Evolutionary conservation across 2,329 filamentous ascomycete genomes (phyloP).

Genomic region (Cladosporium sphaerospermum): DNA sequence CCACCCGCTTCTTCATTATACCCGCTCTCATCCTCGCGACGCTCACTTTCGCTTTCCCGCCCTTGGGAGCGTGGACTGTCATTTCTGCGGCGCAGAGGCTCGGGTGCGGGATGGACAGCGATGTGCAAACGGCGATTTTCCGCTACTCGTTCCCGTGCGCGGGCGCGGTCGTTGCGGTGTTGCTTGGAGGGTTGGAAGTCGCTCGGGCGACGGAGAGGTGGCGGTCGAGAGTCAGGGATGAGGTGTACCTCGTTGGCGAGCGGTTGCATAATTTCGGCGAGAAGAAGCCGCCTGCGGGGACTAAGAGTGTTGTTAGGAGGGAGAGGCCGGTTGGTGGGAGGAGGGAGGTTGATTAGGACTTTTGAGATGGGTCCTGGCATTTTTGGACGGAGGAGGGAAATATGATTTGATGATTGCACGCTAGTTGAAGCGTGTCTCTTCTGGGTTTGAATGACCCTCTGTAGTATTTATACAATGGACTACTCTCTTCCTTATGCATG

Average conservation of each 20-base stretch:
- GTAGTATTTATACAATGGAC: neutral
- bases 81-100: conserved; percentile 32
- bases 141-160: conserved; percentile 66
- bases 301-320: conserved; percentile 27
- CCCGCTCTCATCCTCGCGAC: conserved; percentile 60
- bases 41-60: conserved; percentile 59
- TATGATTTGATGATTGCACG: too few species aligned
- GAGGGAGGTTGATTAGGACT: conserved; percentile 1
- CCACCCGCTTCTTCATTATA: conserved; percentile 81
- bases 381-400: too few species aligned
- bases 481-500: neutral
- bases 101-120: neutral
- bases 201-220: conserved; percentile 62
- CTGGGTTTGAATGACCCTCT: too few species aligned
- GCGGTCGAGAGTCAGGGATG: conserved; percentile 78
- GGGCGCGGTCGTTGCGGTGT: neutral
- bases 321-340: conserved; percentile 13
- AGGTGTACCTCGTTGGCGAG: conserved; percentile 94
- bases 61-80: conserved; percentile 50
- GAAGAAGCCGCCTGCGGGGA: conserved; percentile 32
- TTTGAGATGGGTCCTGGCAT: neutral
- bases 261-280: conserved; percentile 89
- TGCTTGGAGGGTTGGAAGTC: conserved; percentile 24
- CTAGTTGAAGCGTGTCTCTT: too few species aligned
- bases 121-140: conserved; percentile 40